phyloP scores from a whole-genome alignment of 2,329 filamentous ascomycete genomes.

The Trichoderma sp. region DNA sequence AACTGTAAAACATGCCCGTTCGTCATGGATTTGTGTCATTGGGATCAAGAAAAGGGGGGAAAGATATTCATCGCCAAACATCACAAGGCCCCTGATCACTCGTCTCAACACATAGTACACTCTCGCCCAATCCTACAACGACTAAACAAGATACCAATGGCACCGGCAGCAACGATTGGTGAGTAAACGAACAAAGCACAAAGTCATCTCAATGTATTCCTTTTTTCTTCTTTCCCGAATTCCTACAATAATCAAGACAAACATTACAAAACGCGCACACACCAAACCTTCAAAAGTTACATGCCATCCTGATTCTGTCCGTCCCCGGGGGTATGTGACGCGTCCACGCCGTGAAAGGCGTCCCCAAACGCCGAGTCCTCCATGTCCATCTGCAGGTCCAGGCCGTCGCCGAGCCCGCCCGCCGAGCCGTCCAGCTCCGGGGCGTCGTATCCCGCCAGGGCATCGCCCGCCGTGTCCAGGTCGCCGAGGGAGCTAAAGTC shows the following conservation, averaged over 20 bases:
- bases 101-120: no score
- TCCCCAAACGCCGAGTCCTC: conserved; percentile 83
- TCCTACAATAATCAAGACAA: not conserved
- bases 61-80: no score
- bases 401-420: conserved; percentile 56
- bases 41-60: no score
- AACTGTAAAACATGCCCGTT: no score
- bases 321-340: conserved; percentile 43
- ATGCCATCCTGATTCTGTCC: conserved; percentile 40
- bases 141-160: no score
- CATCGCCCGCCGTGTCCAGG: conserved; percentile 71
- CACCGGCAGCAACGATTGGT: not conserved
- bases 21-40: no score
- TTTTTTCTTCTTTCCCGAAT: conserved; percentile 7
- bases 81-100: no score
- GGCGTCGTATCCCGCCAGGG: conserved; percentile 66
- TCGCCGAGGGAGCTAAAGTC: conserved; percentile 67
- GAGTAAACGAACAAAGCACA: not conserved
- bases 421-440: conserved; percentile 52
- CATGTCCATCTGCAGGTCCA: conserved; percentile 67
- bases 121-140: no score
- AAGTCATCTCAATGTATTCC: not conserved
- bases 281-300: conserved; percentile 33
- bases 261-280: not conserved
- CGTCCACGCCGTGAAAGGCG: conserved; percentile 69